These are phyloP conservation scores for Rhynchospora pubera DNA, from an alignment of 176 grass and related monocot genomes.

Conservation along the genomic window DNA sequence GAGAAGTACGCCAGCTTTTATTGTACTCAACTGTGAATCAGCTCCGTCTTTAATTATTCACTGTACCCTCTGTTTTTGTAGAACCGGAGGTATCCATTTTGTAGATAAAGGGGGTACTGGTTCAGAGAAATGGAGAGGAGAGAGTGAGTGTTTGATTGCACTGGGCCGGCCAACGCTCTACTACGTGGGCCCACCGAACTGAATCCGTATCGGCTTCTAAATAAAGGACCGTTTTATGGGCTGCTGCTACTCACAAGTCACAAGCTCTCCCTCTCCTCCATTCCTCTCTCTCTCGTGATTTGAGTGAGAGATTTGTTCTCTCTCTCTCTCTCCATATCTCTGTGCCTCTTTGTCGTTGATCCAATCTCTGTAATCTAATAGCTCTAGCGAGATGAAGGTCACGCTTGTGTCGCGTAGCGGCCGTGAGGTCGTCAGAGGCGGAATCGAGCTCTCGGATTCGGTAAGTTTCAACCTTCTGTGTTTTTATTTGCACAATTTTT, in stretches of 20 bases:
- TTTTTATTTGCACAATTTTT: neutral
- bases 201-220: slow-evolving; percentile 8
- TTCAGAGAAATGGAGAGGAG: neutral
- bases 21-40: neutral
- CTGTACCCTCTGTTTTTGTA: neutral
- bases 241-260: slow-evolving; percentile 3
- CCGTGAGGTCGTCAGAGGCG: slow-evolving; percentile 76
- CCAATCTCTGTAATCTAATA: neutral
- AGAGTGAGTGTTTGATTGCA: neutral
- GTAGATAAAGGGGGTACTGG: neutral
- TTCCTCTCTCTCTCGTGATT: neutral
- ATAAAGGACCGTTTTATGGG: slow-evolving; percentile 9
- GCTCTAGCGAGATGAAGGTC: slow-evolving; percentile 54
- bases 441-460: slow-evolving; percentile 63
- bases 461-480: neutral
- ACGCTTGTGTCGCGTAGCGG: slow-evolving; percentile 60
- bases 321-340: neutral
- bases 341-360: neutral
- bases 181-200: neutral
- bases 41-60: neutral
- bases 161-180: slow-evolving; percentile 17
- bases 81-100: neutral
- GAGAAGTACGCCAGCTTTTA: neutral
- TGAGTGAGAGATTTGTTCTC: slow-evolving; percentile 2
- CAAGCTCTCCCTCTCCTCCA: too few species aligned